These are phyloP conservation scores for Fusarium phyllophilum DNA, from an alignment of 2,329 filamentous ascomycete species.

Conservation along the genomic window DNA sequence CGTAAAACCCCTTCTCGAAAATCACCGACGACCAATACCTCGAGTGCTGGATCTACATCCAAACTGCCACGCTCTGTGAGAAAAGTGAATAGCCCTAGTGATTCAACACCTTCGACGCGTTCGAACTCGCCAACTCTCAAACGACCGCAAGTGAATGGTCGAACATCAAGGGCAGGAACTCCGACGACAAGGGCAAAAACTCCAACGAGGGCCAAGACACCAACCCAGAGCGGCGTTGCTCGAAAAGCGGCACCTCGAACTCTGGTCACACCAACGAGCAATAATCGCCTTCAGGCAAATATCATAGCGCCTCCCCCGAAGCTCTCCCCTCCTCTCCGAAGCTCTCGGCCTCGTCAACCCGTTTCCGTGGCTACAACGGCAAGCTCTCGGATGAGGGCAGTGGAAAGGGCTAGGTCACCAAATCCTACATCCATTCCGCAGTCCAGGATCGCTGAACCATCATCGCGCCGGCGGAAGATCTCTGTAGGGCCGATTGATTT, in stretches of 20 bases:
- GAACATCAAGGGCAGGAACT: conserved; percentile 51
- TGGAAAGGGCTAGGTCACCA: conserved; percentile 65
- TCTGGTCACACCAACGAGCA: conserved; percentile 61
- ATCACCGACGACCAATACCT: conserved; percentile 39
- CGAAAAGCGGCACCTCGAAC: conserved; percentile 56
- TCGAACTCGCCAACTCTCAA: conserved; percentile 65
- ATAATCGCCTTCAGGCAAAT: conserved; percentile 74
- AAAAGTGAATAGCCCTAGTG: conserved; percentile 56
- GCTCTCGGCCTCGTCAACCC: conserved; percentile 82
- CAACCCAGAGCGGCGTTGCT: conserved; percentile 49
- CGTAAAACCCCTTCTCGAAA: conserved; percentile 48
- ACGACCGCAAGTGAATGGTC: conserved; percentile 55
- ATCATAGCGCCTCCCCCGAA: conserved; percentile 77
- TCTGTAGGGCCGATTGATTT: conserved; percentile 84
- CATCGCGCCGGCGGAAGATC: conserved; percentile 61
- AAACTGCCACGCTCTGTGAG: conserved; percentile 59
- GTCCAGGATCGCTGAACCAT: conserved; percentile 50
- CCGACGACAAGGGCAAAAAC: conserved; percentile 53
- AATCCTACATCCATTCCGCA: conserved; percentile 47
- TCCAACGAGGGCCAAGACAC: conserved; percentile 57
- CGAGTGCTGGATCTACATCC: conserved; percentile 49
- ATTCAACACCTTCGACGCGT: conserved; percentile 61
- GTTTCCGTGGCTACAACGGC: conserved; percentile 80
- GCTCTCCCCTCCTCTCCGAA: conserved; percentile 81
- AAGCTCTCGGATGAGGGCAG: conserved; percentile 72